Evolutionary conservation across 495 filamentous ascomycete genomes (phyloP), one percentile per base, ranked within the genome.

Genomic region (Talaromyces stipitatus): DNA sequence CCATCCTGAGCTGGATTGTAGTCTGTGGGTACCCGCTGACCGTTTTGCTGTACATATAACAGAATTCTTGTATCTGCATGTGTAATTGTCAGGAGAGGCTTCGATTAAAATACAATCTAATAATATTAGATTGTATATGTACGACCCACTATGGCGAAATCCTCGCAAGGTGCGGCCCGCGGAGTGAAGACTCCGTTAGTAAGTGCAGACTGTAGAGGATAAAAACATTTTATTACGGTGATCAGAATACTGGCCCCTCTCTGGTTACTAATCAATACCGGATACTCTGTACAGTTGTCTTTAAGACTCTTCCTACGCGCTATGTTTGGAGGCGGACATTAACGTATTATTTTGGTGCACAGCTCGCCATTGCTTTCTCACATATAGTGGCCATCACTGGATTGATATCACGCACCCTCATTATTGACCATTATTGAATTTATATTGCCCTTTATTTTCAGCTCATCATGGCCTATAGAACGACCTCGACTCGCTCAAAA

Each of bases 391-490:
- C 2, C 16, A 41, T 11, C 12, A 2, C 36, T 41, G 36, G n/a
- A 41, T 41, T 41, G 36, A 41, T 41, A 41, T 4, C n/a, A 41
- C 9, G 36, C 36, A 41, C n/a, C 36, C n/a, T 41, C 36, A 18
- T 41, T 41, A 41, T 41, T 41, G 36, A 41, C 36, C 36, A 41
- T 18, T 18, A 41, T 18, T 41, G n/a, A 41, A 16, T 41, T 16
- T 9, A 41, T 20, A 41, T 41, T 41, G 5, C 36, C n/a, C 36
- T 41, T 41, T 18, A 18, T 41, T 41, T 41, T 41, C 36, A 41
- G 36, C 36, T 41, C 36, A 41, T 41, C n/a, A 60, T 59, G 57
- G 43, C 58, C 16, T 41, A 53, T 53, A 48, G 50, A 23, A 53
- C 26, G 24, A 57, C 53, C 53, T 30, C 53, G 32, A 3, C 52